These are phyloP conservation scores for Colletotrichum spinosum DNA, from an alignment of 2,329 filamentous ascomycete genomes.

Conservation along the genomic window DNA sequence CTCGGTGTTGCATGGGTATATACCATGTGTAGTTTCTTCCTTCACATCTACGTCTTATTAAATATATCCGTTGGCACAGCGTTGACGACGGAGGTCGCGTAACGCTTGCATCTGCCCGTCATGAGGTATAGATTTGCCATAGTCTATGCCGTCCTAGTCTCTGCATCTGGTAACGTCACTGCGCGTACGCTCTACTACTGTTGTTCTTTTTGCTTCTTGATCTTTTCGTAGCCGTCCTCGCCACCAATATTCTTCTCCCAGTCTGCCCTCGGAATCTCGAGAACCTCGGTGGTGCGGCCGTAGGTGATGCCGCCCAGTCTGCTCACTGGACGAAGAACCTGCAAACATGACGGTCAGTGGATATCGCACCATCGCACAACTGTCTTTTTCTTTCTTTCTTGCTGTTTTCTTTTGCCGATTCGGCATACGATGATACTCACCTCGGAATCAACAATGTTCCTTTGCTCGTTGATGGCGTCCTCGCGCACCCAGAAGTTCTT, in stretches of 20 bases:
- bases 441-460: conserved; percentile 77
- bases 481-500: conserved; percentile 89
- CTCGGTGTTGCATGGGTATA: conserved; percentile 7
- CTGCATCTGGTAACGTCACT: background rate
- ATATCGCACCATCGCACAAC: too few relatives aligned
- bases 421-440: conserved; percentile 53
- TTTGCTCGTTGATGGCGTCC: conserved; percentile 85
- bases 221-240: conserved; percentile 66
- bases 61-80: conserved; percentile 21
- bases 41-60: background rate
- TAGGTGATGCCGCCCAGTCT: conserved; percentile 91
- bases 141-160: conserved; percentile 1
- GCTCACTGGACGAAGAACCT: conserved; percentile 80
- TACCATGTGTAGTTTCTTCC: conserved; percentile 2
- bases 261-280: conserved; percentile 77
- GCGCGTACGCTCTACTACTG: conserved; percentile 38
- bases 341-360: background rate
- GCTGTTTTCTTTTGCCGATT: too few relatives aligned
- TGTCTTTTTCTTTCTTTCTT: too few relatives aligned
- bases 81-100: conserved; percentile 1
- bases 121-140: background rate
- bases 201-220: conserved; percentile 59
- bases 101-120: too few relatives aligned
- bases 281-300: conserved; percentile 73
- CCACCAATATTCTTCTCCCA: conserved; percentile 65